Conservation (phyloP, 345 rosid genomes). For the Pseudoturritis turrita region DNA sequence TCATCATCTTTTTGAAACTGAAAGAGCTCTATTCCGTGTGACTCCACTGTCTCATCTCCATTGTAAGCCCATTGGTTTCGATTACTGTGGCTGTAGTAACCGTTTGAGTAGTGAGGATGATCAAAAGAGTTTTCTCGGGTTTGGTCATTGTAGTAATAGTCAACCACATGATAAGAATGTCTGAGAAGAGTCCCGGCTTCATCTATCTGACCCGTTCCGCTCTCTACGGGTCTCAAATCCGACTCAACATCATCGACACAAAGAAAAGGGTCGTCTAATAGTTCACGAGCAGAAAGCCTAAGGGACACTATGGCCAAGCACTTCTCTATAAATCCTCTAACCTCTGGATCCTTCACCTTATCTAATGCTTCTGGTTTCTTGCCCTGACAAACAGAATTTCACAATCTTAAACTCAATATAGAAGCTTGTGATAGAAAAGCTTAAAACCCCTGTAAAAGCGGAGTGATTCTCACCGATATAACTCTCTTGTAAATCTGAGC, state of each 20-base stretch:
- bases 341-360: conserved; percentile 78
- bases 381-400: conserved; percentile 45
- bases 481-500: conserved; percentile 99
- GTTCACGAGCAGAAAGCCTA: conserved; percentile 84
- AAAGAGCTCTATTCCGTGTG: conserved; percentile 57
- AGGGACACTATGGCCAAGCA: conserved; percentile 78
- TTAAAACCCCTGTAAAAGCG: neutral
- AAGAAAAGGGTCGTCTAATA: conserved; percentile 80
- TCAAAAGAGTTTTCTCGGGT: conserved; percentile 31
- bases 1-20: conserved; percentile 61
- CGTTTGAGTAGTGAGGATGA: conserved; percentile 30
- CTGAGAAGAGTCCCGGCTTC: conserved; percentile 34
- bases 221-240: conserved; percentile 39
- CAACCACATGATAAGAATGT: conserved; percentile 42
- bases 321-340: conserved; percentile 73
- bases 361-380: conserved; percentile 87
- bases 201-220: conserved; percentile 27
- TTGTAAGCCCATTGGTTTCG: conserved; percentile 50
- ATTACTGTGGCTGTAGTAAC: conserved; percentile 32
- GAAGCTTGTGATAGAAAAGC: neutral
- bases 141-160: conserved; percentile 19
- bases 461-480: conserved; percentile 57
- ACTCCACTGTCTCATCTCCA: conserved; percentile 42
- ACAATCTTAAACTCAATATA: neutral
- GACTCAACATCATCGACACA: conserved; percentile 45